Percentiles rank a stretch among this genome's conserved stretches.
phyloP scores from a whole-genome alignment of 2,329 filamentous ascomycete species.

The Talaromyces atroroseus region DNA sequence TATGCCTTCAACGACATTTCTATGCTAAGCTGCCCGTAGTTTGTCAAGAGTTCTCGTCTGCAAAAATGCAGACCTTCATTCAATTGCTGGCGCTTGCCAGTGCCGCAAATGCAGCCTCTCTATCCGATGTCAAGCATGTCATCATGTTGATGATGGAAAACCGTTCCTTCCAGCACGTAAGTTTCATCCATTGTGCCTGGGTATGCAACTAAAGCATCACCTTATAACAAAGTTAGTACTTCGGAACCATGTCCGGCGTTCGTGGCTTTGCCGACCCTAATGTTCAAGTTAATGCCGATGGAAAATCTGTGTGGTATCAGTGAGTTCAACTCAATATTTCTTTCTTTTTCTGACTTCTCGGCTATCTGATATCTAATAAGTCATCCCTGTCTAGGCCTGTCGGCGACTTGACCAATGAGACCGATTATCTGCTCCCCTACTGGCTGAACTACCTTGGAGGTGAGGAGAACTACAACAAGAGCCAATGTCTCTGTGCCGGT shows the following conservation, averaged over 20 bases:
- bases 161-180: conserved; percentile 34
- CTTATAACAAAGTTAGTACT: conserved; percentile 37
- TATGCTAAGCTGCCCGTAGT: not conserved
- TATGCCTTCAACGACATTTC: not conserved
- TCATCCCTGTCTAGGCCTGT: not conserved
- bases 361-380: not conserved
- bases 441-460: conserved; percentile 11
- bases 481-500: conserved; percentile 9
- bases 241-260: conserved; percentile 52
- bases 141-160: conserved; percentile 56
- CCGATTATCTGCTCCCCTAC: conserved; percentile 6
- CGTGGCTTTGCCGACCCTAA: conserved; percentile 54
- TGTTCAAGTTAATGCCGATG: conserved; percentile 44
- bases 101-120: conserved; percentile 27
- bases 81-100: conserved; percentile 1
- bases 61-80: conserved; percentile 9
- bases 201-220: not conserved
- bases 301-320: conserved; percentile 46
- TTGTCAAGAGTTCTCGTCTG: not conserved
- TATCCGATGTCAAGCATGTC: conserved; percentile 49
- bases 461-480: conserved; percentile 11
- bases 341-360: not conserved
- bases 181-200: not conserved
- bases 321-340: conserved; percentile 15
- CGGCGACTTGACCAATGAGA: not conserved